phyloP scores from a whole-genome alignment of 345 rosid genomes.

The Brassica incana region DNA sequence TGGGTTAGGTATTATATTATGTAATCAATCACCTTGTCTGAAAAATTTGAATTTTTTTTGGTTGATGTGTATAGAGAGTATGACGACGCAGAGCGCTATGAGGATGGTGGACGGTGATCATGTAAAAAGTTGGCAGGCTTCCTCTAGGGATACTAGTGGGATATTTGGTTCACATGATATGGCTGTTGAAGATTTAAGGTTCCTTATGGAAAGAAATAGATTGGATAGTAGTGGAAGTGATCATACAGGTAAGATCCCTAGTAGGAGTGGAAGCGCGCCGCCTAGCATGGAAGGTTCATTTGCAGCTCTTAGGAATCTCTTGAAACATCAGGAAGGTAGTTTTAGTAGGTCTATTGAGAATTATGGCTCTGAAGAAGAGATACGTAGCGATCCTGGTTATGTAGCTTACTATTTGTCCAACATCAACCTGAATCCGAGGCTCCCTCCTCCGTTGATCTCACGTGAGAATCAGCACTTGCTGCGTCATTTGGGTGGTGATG shows the following conservation, averaged over 20 bases:
- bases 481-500: constrained; percentile 70
- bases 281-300: constrained; percentile 97
- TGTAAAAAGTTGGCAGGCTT: constrained; percentile 56
- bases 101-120: constrained; percentile 68
- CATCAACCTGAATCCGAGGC: constrained; percentile 89
- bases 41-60: background rate
- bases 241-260: constrained; percentile 50
- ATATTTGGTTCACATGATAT: constrained; percentile 56
- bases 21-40: background rate
- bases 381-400: constrained; percentile 82
- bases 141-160: constrained; percentile 50
- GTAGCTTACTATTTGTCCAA: constrained; percentile 73
- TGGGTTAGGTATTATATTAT: background rate
- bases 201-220: constrained; percentile 66
- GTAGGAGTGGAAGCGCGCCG: constrained; percentile 95
- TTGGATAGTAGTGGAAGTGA: constrained; percentile 51
- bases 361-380: constrained; percentile 70
- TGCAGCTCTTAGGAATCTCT: constrained; percentile 72
- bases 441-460: constrained; percentile 87
- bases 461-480: constrained; percentile 66
- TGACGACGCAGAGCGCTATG: constrained; percentile 90
- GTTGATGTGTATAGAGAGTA: constrained; percentile 23
- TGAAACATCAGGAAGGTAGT: constrained; percentile 59
- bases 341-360: constrained; percentile 55
- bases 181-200: constrained; percentile 75